phyloP scores from a whole-genome alignment of 2,329 filamentous ascomycete genomes.

The Albifimbria verrucaria region DNA sequence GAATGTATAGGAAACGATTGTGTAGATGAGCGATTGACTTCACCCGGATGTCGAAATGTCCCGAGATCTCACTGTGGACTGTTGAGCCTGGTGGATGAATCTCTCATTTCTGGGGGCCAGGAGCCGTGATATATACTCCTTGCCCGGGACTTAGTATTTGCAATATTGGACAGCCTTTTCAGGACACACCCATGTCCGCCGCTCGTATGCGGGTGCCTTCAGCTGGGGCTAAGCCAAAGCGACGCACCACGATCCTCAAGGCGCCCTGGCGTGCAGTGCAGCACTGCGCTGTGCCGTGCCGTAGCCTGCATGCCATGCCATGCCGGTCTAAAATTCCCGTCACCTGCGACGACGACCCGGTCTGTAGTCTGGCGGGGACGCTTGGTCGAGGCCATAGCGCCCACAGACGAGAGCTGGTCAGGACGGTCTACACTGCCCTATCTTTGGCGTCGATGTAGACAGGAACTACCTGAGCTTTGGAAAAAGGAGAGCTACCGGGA shows the following conservation, averaged over 20 bases:
- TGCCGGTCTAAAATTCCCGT: background rate
- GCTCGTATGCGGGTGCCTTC: background rate
- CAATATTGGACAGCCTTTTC: background rate
- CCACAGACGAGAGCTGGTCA: background rate
- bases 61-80: background rate
- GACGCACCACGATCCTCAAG: background rate
- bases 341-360: background rate
- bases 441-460: background rate
- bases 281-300: background rate
- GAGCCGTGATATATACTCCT: conserved; percentile 1
- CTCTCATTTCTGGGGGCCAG: background rate
- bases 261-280: too few relatives aligned
- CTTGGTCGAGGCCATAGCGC: background rate
- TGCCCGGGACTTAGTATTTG: background rate
- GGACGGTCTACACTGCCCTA: background rate
- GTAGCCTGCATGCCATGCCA: background rate
- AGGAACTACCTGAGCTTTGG: background rate
- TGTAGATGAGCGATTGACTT: background rate
- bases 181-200: background rate
- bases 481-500: background rate
- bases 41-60: background rate
- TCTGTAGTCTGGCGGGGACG: background rate
- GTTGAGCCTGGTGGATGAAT: background rate
- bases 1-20: conserved; percentile 3
- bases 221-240: background rate